Evolutionary conservation across 2,329 filamentous ascomycete genomes (phyloP).

Genomic region (Xylaria polymorpha): DNA sequence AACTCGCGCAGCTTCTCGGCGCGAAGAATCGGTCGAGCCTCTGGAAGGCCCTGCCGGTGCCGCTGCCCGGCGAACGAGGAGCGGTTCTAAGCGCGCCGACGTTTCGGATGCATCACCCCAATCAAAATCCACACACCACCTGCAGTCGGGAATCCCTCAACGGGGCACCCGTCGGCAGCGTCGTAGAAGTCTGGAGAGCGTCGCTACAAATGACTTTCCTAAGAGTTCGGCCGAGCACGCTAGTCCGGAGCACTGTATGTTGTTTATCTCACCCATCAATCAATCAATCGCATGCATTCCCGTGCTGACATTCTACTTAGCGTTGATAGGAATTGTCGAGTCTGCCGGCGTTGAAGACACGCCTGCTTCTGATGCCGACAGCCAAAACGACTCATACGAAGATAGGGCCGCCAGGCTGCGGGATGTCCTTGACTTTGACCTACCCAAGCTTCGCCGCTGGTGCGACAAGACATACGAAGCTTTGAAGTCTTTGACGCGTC

Average conservation of each 20-base stretch:
- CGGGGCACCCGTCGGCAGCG: slow-evolving; percentile 41
- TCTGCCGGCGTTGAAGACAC: not conserved
- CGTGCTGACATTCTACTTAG: slow-evolving; percentile 32
- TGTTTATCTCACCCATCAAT: slow-evolving; percentile 9
- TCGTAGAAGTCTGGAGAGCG: slow-evolving; percentile 41
- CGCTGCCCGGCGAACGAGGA: slow-evolving; percentile 41
- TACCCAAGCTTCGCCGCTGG: slow-evolving; percentile 45
- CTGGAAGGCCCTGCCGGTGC: not conserved
- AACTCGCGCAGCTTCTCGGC: slow-evolving; percentile 38
- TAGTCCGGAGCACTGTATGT: slow-evolving; percentile 32
- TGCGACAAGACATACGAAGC: slow-evolving; percentile 38
- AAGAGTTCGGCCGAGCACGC: slow-evolving; percentile 31
- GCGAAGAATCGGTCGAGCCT: slow-evolving; percentile 38
- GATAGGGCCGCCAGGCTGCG: slow-evolving; percentile 41
- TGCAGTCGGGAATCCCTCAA: slow-evolving; percentile 34
- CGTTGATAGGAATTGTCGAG: slow-evolving; percentile 16
- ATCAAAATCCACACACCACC: slow-evolving; percentile 19
- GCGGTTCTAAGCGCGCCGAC: slow-evolving; percentile 37
- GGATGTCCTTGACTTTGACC: slow-evolving; percentile 46
- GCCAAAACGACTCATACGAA: slow-evolving; percentile 38
- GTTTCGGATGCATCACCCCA: slow-evolving; percentile 30
- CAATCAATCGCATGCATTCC: slow-evolving; percentile 2
- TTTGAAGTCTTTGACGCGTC: slow-evolving; percentile 34
- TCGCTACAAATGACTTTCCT: slow-evolving; percentile 39
- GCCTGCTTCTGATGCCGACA: slow-evolving; percentile 32